phyloP scores from a whole-genome alignment of 495 filamentous ascomycete species.

The Neurospora africana region DNA sequence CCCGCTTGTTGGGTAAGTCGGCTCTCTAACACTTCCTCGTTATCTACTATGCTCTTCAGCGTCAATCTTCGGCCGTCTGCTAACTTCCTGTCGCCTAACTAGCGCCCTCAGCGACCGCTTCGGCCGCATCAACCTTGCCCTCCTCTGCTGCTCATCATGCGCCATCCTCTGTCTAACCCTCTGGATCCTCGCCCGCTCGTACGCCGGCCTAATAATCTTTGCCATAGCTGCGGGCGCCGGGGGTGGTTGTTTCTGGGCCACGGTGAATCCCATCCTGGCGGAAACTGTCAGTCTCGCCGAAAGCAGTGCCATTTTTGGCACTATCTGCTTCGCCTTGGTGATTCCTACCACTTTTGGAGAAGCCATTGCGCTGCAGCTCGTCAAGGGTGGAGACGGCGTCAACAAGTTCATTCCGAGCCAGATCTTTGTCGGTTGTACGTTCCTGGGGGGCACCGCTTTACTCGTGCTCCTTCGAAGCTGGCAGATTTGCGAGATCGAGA shows the following conservation, averaged over 20 bases:
- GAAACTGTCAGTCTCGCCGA: constrained; percentile 61
- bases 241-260: constrained; percentile 63
- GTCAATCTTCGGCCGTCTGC: neutral
- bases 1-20: constrained; percentile 46
- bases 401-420: constrained; percentile 7
- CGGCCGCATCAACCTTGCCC: constrained; percentile 56
- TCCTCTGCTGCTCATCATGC: constrained; percentile 4
- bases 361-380: constrained; percentile 11
- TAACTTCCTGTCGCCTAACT: neutral
- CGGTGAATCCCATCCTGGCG: constrained; percentile 57
- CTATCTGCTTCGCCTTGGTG: constrained; percentile 9
- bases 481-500: constrained; percentile 10
- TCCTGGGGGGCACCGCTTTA: constrained; percentile 3
- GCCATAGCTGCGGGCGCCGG: constrained; percentile 51
- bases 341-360: constrained; percentile 11
- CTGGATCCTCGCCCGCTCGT: constrained; percentile 53
- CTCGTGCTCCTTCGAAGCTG: constrained; percentile 6
- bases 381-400: constrained; percentile 2
- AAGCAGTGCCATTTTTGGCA: neutral
- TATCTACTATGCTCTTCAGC: neutral
- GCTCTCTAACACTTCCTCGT: neutral
- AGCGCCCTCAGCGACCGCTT: constrained; percentile 41
- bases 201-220: constrained; percentile 58
- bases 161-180: constrained; percentile 42
- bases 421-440: constrained; percentile 8